These are phyloP conservation scores for Mycena polygramma DNA, from an alignment of 768 basidiomycete genomes.

Conservation along the genomic window DNA sequence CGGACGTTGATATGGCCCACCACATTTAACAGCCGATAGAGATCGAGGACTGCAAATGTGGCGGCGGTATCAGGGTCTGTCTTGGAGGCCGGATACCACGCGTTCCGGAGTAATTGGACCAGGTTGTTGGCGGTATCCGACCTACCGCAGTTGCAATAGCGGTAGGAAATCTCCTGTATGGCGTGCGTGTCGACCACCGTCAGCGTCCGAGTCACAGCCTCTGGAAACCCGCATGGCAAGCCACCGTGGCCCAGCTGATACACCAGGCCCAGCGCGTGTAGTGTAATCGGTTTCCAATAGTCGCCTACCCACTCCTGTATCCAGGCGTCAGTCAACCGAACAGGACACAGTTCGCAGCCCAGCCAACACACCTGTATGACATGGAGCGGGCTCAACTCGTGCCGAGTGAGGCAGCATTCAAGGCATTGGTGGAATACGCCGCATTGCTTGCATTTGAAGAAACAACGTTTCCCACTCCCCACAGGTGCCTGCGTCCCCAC, in stretches of 20 bases:
- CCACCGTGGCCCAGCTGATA: slow-evolving; percentile 38
- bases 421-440: slow-evolving; percentile 19
- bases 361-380: slow-evolving; percentile 2
- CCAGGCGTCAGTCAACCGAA: background rate
- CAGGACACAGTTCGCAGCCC: background rate
- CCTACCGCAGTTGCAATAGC: slow-evolving; percentile 27
- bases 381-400: background rate
- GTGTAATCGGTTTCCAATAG: slow-evolving; percentile 13
- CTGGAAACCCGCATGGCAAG: slow-evolving; percentile 15
- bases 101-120: slow-evolving; percentile 2
- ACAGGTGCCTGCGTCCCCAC: background rate
- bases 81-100: slow-evolving; percentile 32
- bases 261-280: slow-evolving; percentile 11
- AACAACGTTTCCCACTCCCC: background rate
- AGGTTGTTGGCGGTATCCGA: slow-evolving; percentile 17
- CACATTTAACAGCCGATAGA: slow-evolving; percentile 34
- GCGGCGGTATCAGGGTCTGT: slow-evolving; percentile 32
- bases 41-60: slow-evolving; percentile 20
- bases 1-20: slow-evolving; percentile 18
- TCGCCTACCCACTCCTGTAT: slow-evolving; percentile 33
- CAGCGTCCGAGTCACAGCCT: background rate
- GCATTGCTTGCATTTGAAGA: slow-evolving; percentile 21
- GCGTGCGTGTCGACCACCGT: slow-evolving; percentile 26
- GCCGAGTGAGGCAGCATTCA: background rate
- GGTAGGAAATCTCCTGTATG: slow-evolving; percentile 28